Conservation (phyloP, 768 basidiomycete species). For the Kwoniella sp. region DNA sequence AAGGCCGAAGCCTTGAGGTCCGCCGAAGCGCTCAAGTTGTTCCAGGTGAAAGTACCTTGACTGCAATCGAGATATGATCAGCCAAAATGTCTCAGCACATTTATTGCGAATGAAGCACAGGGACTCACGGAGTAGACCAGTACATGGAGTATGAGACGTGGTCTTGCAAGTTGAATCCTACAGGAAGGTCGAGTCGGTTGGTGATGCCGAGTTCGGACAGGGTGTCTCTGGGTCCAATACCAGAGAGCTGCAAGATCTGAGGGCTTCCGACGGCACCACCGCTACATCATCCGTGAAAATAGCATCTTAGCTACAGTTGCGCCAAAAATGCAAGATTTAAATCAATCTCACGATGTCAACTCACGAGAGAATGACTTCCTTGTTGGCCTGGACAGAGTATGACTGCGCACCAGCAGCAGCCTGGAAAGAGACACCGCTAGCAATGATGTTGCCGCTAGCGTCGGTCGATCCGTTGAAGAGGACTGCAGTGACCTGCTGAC, state of each 20-base stretch:
- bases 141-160: conserved; percentile 59
- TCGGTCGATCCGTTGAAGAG: conserved; percentile 57
- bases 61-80: conserved; percentile 7
- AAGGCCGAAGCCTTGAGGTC: conserved; percentile 32
- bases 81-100: too few relatives aligned
- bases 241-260: conserved; percentile 67
- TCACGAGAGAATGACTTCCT: conserved; percentile 63
- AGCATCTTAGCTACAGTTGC: too few relatives aligned
- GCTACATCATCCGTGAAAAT: conserved; percentile 41
- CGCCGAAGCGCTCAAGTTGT: conserved; percentile 26
- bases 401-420: conserved; percentile 49
- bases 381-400: conserved; percentile 63
- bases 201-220: conserved; percentile 64
- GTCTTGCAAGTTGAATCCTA: conserved; percentile 74
- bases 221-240: conserved; percentile 70
- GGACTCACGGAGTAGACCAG: conserved; percentile 46
- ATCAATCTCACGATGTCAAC: conserved; percentile 13
- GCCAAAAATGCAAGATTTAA: too few relatives aligned
- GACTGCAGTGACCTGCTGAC: conserved; percentile 65
- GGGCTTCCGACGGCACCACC: conserved; percentile 61
- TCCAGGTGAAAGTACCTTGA: conserved; percentile 44
- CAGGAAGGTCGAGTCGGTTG: conserved; percentile 67
- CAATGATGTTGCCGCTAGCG: conserved; percentile 56
- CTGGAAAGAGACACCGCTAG: conserved; percentile 63
- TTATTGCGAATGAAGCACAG: too few relatives aligned